phyloP scores from a whole-genome alignment of 2,329 filamentous ascomycete species.

The Talaromyces sp. region DNA sequence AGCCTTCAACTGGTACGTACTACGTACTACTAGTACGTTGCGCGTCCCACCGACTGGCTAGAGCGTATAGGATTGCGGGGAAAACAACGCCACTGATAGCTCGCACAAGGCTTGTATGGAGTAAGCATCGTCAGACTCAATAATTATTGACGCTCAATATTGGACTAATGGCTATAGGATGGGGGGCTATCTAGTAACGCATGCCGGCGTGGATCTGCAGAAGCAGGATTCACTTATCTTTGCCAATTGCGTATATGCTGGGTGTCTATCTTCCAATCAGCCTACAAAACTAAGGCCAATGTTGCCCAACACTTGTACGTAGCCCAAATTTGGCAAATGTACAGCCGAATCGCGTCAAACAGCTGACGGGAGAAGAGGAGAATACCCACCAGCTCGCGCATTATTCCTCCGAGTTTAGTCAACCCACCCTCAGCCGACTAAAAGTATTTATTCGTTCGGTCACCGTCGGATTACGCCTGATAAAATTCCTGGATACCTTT shows the following conservation, averaged over 20 bases:
- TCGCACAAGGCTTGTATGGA: background rate
- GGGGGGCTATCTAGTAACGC: background rate
- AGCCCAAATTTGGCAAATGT: background rate
- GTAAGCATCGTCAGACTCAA: background rate
- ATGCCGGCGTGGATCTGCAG: background rate
- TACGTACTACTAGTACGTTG: background rate
- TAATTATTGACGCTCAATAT: background rate
- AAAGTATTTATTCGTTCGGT: background rate
- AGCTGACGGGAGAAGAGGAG: background rate
- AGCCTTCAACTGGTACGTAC: no score
- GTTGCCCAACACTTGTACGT: background rate
- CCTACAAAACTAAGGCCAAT: background rate
- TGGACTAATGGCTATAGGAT: background rate
- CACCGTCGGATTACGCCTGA: background rate
- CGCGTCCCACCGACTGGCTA: background rate
- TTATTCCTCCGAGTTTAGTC: background rate
- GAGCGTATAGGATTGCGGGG: background rate
- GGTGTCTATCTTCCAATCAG: background rate
- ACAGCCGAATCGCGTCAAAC: background rate
- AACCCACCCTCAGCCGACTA: background rate
- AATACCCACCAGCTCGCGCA: background rate
- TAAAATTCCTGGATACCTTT: background rate
- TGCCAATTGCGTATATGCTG: background rate
- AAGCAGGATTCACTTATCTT: background rate
- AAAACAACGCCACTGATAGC: background rate